These are phyloP conservation scores for Termitomyces sp. DNA, from an alignment of 768 basidiomycete species.

Conservation along the genomic window DNA sequence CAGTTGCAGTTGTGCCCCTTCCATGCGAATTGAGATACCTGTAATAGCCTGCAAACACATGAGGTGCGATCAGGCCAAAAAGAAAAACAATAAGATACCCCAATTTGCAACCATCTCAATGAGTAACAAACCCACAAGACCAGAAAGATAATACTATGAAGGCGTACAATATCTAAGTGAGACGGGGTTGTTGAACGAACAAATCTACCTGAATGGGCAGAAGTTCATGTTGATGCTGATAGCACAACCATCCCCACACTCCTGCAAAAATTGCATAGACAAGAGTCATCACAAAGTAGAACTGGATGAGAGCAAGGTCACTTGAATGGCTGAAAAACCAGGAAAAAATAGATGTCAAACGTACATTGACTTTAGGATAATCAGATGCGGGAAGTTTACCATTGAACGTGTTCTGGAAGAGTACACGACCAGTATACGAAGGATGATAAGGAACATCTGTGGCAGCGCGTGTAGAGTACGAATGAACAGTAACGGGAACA, in stretches of 20 bases:
- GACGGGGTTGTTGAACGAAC: neutral
- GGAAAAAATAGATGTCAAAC: slow-evolving; percentile 18
- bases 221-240: slow-evolving; percentile 72
- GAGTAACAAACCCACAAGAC: slow-evolving; percentile 77
- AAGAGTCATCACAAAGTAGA: slow-evolving; percentile 81
- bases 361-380: slow-evolving; percentile 93
- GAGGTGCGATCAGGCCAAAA: neutral
- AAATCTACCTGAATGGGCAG: slow-evolving; percentile 74
- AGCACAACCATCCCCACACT: slow-evolving; percentile 83
- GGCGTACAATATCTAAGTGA: neutral
- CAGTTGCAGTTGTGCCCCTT: slow-evolving; percentile 63
- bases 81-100: slow-evolving; percentile 39
- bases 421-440: slow-evolving; percentile 68
- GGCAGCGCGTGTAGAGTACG: slow-evolving; percentile 29
- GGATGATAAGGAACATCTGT: slow-evolving; percentile 65
- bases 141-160: slow-evolving; percentile 82
- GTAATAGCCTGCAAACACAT: slow-evolving; percentile 65
- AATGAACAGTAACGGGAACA: slow-evolving; percentile 82
- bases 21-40: slow-evolving; percentile 90
- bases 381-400: slow-evolving; percentile 90
- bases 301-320: slow-evolving; percentile 39
- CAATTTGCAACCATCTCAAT: slow-evolving; percentile 94
- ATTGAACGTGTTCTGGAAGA: slow-evolving; percentile 84
- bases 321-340: neutral
- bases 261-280: slow-evolving; percentile 65